A percentile compares a stretch with the other conserved stretches of the same genome.
phyloP scores from a whole-genome alignment of 306 rosid species.

The Begonia fuchsioides region DNA sequence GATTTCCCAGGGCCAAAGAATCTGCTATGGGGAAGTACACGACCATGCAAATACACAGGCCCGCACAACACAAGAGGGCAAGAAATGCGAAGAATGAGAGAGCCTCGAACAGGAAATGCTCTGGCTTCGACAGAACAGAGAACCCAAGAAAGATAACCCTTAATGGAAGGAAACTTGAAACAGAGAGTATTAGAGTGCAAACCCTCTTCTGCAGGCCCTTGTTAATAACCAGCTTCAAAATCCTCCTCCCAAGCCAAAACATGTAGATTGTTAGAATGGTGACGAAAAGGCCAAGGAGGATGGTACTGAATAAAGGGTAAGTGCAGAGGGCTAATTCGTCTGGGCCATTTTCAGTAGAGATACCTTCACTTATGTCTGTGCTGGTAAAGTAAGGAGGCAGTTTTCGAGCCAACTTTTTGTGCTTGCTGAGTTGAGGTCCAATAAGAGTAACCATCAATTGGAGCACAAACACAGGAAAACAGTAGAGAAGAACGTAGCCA shows the following conservation, averaged over 20 bases:
- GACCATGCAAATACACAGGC: constrained; percentile 79
- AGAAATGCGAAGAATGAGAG: constrained; percentile 89
- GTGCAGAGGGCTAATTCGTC: constrained; percentile 59
- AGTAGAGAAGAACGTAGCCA: constrained; percentile 62
- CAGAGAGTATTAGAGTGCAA: constrained; percentile 68
- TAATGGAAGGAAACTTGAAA: constrained; percentile 80
- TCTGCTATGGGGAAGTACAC: constrained; percentile 92
- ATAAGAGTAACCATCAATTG: constrained; percentile 62
- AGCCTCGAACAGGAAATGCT: constrained; percentile 60
- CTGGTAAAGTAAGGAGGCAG: constrained; percentile 57
- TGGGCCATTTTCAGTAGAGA: constrained; percentile 18
- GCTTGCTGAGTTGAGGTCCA: constrained; percentile 46
- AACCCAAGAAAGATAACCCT: constrained; percentile 92
- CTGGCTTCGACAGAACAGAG: constrained; percentile 69
- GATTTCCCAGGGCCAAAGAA: constrained; percentile 73
- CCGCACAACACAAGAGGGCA: constrained; percentile 68
- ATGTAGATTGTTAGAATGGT: constrained; percentile 65
- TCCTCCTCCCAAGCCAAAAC: constrained; percentile 95
- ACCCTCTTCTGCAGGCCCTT: constrained; percentile 96
- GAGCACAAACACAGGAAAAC: constrained; percentile 70
- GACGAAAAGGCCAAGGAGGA: constrained; percentile 73
- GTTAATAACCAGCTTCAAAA: constrained; percentile 87
- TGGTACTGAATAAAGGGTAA: constrained; percentile 81
- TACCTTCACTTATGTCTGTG: constrained; percentile 13
- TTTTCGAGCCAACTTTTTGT: constrained; percentile 19